A percentile compares a stretch with the other conserved stretches of the same genome.
These are phyloP conservation scores for Haplosporangium sp. DNA, from an alignment of 371 early-diverging fungal genomes.

Conservation along the genomic window DNA sequence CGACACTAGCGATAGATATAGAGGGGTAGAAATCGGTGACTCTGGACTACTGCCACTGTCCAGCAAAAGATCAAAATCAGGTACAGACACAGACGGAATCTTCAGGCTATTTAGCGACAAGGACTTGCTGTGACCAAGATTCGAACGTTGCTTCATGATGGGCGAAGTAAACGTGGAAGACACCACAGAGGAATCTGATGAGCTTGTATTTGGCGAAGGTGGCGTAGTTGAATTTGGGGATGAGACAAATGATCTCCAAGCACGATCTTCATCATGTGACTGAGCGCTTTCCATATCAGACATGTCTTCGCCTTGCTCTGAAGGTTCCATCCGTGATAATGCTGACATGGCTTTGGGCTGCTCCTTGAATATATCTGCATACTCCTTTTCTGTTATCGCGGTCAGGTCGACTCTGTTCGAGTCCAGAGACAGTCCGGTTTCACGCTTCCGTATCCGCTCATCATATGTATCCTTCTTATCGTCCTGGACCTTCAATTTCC, in stretches of 20 bases:
- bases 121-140: background rate
- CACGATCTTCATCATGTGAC: slow-evolving; percentile 26
- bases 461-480: slow-evolving; percentile 3
- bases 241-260: slow-evolving; percentile 50
- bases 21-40: background rate
- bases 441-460: background rate
- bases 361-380: slow-evolving; percentile 28
- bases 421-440: background rate
- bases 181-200: slow-evolving; percentile 26
- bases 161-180: slow-evolving; percentile 40
- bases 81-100: slow-evolving; percentile 1
- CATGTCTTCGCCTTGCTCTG: slow-evolving; percentile 45
- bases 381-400: slow-evolving; percentile 29
- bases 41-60: background rate
- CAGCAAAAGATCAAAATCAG: slow-evolving; percentile 5
- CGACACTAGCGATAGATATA: background rate
- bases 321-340: slow-evolving; percentile 10
- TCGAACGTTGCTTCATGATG: slow-evolving; percentile 23
- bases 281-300: slow-evolving; percentile 49
- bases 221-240: slow-evolving; percentile 55
- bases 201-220: slow-evolving; percentile 39
- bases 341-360: slow-evolving; percentile 32
- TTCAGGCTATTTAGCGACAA: background rate
- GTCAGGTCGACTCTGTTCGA: slow-evolving; percentile 22
- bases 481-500: slow-evolving; percentile 6